Evolutionary conservation across 2,329 filamentous ascomycete species (phyloP), one percentile per base, ranked within the genome.

Genomic region (Nemania sp.): DNA sequence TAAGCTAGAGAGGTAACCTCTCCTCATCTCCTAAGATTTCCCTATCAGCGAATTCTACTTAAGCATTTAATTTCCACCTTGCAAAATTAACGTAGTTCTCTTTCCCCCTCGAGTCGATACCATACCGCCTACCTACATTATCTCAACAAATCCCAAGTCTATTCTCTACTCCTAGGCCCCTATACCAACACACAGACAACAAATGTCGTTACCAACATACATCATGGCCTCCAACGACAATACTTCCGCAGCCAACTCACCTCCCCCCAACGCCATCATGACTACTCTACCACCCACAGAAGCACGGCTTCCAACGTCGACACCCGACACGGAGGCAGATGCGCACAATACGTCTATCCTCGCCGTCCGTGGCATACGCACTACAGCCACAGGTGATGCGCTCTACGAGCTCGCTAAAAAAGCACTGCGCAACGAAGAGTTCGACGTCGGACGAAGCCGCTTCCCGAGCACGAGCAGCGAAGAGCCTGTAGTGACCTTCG

Each of bases 291-390:
- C 63, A 20, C 63, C 63, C 7, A 58, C 38, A 2, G 20, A 10
- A 24, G 3, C 54, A 1, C 41, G 53, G 22, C 1, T 24, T 13
- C 66, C 62, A 20, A 26, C 5, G 3, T 59, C 32, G 20, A 2
- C 24, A 18, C 11, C 27, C n/a, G 29, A 56, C 20, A 13, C 22
- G 24, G 6, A 41, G 22, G 57, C 68, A 11, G 47, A 67, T n/a
- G 27, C 49, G 27, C 35, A 62, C 61, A 65, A 68, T 26, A 8
- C 41, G 5, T 49, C 62, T 32, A 32, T 70, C 13, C 57, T 75
- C 24, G 53, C 57, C 3, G 55, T 75, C 26, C 62, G 62, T 1
- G 73, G 74, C 41, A 38, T 73, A 27, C 49, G 2, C 22, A 72
- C 66, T 29, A 58, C 63, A 15, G 65, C 67, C 15, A 70, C 59